Base-by-base conservation (phyloP, 1,139 yeast genomes). In the Pneumocystis canis region DNA sequence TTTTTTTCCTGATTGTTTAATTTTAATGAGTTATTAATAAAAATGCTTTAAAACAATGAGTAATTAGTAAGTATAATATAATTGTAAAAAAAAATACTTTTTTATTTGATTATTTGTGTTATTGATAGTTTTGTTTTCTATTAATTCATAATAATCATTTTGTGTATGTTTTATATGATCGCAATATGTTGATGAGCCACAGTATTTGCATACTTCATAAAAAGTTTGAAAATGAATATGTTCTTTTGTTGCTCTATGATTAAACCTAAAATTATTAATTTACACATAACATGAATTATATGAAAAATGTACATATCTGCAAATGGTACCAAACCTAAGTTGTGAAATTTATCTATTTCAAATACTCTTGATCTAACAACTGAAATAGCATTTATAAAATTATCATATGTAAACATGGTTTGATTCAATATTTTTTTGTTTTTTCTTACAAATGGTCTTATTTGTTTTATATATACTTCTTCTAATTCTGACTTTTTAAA, bases 101-200 rank as follows among this genome's bases (percentile, higher is more conserved):
- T 90, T 94, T 97, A 90, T 77, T 82, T 90, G 74, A 90, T 89
- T 76, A 90, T 89, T 77, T 80, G 90, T 82, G 87, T 89, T 74
- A 90, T 90, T 83, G 92, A 88, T 75, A n/a, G n/a, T n/a, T n/a
- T n/a, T n/a, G n/a, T n/a, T n/a, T n/a, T n/a, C n/a, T n/a, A n/a
- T n/a, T n/a, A n/a, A n/a, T n/a, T n/a, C n/a, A 78, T 88, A 71
- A 89, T 97, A 62, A 82, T 89, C 72, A 97, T 90, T 78, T 76
- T 85, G 75, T 88, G 89, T 76, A 84, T 88, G 84, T 79, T 90
- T 77, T 87, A 89, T 62, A 78, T 72, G 76, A 58, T 76, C 79
- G 30, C 76, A 77, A 61, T 71, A 73, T 20, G 68, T 69, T 16
- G 74, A 77, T n/a, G 76, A 84, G 5, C 96, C 96, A 77, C 96